Evolutionary conservation across 1,284 basidiomycete genomes (phyloP).

Genomic region (Schizophyllum amplum): DNA sequence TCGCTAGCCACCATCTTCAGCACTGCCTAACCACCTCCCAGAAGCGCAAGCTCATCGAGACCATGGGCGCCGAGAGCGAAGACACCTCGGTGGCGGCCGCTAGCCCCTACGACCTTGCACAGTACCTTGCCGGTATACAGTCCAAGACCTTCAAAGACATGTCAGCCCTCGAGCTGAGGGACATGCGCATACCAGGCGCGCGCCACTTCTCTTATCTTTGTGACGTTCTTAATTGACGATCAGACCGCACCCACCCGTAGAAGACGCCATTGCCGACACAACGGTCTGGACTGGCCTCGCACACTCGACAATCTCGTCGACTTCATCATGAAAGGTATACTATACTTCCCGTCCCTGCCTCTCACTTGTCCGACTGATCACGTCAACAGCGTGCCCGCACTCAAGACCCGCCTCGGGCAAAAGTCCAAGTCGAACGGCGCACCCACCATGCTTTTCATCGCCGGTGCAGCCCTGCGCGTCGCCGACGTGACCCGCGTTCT

Average conservation of each 20-base stretch:
- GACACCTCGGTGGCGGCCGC: conserved; percentile 43
- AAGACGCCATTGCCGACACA: conserved; percentile 53
- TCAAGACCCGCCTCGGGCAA: conserved; percentile 63
- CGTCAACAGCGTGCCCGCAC: conserved; percentile 51
- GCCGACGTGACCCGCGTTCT: conserved; percentile 68
- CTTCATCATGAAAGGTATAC: conserved; percentile 70
- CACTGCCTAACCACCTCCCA: conserved; percentile 18
- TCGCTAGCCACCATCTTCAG: conserved; percentile 1
- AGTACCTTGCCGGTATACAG: conserved; percentile 57
- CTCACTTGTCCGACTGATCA: conserved; percentile 2
- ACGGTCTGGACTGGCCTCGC: conserved; percentile 61
- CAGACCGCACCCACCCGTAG: conserved; percentile 1
- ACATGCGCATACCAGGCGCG: conserved; percentile 64
- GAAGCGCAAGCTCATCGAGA: conserved; percentile 56
- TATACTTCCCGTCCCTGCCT: too few species aligned
- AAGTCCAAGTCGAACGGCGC: conserved; percentile 66
- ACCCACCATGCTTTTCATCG: conserved; percentile 70
- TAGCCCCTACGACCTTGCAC: conserved; percentile 43
- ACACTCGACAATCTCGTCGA: conserved; percentile 59
- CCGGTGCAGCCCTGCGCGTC: conserved; percentile 73
- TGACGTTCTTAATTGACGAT: conserved; percentile 12
- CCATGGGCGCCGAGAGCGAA: conserved; percentile 28
- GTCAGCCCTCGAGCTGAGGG: conserved; percentile 64
- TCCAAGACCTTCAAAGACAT: conserved; percentile 55
- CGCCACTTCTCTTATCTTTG: background rate